Conservation (phyloP, 208 protist species). For the Crithidia sp. region DNA sequence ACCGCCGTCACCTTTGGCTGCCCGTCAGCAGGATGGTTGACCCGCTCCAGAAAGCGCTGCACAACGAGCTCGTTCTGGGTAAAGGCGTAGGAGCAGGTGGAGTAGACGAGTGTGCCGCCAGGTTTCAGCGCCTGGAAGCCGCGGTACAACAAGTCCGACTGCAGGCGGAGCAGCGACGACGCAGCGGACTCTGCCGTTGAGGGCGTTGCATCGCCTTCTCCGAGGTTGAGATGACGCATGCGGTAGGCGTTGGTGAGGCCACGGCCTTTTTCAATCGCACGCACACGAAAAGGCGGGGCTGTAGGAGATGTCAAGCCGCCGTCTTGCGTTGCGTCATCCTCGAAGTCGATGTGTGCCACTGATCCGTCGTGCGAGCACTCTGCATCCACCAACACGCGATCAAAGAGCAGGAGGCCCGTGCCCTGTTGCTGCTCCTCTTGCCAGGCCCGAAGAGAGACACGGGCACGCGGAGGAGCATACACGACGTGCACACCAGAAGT, state of each 20-base stretch:
- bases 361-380: slow-evolving; percentile 94
- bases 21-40: slow-evolving; percentile 18
- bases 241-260: slow-evolving; percentile 70
- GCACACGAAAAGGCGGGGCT: neutral
- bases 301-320: neutral
- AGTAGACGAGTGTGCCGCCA: slow-evolving; percentile 93
- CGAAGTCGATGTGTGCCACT: slow-evolving; percentile 64
- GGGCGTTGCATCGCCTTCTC: neutral
- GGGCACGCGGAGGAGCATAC: slow-evolving; percentile 25
- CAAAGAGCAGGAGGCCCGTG: slow-evolving; percentile 40
- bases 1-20: neutral
- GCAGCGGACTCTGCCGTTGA: neutral
- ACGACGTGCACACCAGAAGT: slow-evolving; percentile 6
- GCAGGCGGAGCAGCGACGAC: slow-evolving; percentile 46
- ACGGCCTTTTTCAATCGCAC: slow-evolving; percentile 7
- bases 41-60: slow-evolving; percentile 49
- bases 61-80: slow-evolving; percentile 92
- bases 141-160: slow-evolving; percentile 73
- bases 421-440: neutral
- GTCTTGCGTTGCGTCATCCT: neutral
- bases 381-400: slow-evolving; percentile 88
- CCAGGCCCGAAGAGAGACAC: slow-evolving; percentile 3
- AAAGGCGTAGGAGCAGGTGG: slow-evolving; percentile 92
- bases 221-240: slow-evolving; percentile 57
- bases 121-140: slow-evolving; percentile 73